Conservation (phyloP, 352 stramenopile species). For the Globisporangium apiculatum region DNA sequence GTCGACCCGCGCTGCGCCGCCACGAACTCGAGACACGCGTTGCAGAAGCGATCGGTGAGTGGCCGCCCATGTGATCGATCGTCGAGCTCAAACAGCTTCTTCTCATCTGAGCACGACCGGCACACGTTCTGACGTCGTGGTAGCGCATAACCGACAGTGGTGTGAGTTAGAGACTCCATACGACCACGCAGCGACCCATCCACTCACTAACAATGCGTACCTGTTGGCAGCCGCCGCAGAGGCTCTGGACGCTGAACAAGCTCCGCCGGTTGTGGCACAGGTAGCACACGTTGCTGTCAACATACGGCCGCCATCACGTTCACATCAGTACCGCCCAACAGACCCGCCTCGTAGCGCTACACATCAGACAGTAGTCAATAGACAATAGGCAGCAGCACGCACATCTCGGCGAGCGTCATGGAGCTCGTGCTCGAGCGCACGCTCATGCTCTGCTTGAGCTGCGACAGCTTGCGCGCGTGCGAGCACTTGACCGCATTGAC, state of each 20-base stretch:
- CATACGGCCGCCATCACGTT: conserved; percentile 2
- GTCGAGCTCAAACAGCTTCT: conserved; percentile 39
- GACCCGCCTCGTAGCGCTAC: too few species aligned
- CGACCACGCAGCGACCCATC: too few species aligned
- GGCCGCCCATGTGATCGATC: conserved; percentile 17
- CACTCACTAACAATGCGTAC: conserved; percentile 5
- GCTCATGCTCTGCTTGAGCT: conserved; percentile 6
- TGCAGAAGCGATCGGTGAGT: conserved; percentile 39
- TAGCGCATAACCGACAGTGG: not conserved
- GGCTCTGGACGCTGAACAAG: not conserved
- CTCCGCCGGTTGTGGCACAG: conserved; percentile 4
- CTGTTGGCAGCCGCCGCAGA: conserved; percentile 24
- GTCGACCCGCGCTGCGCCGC: conserved; percentile 2
- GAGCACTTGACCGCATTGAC: conserved; percentile 9
- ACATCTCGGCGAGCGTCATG: conserved; percentile 1
- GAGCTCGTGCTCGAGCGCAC: not conserved
- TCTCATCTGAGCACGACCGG: conserved; percentile 36
- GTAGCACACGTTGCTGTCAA: conserved; percentile 11
- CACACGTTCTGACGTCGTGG: conserved; percentile 29
- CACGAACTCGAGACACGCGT: conserved; percentile 24
- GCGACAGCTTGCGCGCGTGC: conserved; percentile 2
- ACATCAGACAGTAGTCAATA: too few species aligned
- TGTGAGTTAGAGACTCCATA: not conserved
- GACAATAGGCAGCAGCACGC: not conserved
- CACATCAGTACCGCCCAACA: too few species aligned